Evolutionary conservation across 2,329 filamentous ascomycete genomes (phyloP).

Genomic region (Apiospora kogelbergensis): DNA sequence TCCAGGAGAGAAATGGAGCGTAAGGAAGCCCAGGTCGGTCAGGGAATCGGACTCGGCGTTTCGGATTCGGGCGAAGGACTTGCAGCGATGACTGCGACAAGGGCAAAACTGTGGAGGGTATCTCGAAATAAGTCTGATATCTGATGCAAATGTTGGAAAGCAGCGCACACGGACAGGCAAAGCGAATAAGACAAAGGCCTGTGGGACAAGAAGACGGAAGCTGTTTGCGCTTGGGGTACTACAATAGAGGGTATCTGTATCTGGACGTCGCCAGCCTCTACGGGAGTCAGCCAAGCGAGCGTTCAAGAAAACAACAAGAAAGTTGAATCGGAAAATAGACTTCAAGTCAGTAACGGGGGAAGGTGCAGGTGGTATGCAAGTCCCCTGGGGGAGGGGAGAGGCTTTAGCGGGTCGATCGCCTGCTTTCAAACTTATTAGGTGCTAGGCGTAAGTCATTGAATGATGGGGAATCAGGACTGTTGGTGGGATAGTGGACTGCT

Average conservation of each 20-base stretch:
- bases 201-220: not conserved
- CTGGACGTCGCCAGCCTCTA: not conserved
- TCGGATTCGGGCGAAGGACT: constrained; percentile 9
- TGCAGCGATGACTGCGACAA: not conserved
- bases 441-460: not conserved
- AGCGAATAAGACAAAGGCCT: constrained; percentile 2
- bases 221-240: not conserved
- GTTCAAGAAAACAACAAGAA: not conserved
- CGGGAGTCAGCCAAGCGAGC: not conserved
- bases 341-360: constrained; percentile 7
- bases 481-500: not conserved
- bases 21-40: not conserved
- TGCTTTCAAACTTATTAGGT: not conserved
- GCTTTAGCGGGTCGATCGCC: constrained; percentile 5
- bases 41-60: constrained; percentile 6
- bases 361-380: constrained; percentile 6
- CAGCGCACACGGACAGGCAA: constrained; percentile 8
- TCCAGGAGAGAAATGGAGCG: not conserved
- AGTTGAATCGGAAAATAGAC: constrained; percentile 8
- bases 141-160: constrained; percentile 25
- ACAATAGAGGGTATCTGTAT: not conserved
- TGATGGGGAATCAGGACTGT: not conserved
- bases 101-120: constrained; percentile 20
- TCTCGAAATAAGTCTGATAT: constrained; percentile 25
- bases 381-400: not conserved